These are phyloP conservation scores for Filosporella fistucella DNA, from an alignment of 495 filamentous ascomycete species.

Conservation along the genomic window DNA sequence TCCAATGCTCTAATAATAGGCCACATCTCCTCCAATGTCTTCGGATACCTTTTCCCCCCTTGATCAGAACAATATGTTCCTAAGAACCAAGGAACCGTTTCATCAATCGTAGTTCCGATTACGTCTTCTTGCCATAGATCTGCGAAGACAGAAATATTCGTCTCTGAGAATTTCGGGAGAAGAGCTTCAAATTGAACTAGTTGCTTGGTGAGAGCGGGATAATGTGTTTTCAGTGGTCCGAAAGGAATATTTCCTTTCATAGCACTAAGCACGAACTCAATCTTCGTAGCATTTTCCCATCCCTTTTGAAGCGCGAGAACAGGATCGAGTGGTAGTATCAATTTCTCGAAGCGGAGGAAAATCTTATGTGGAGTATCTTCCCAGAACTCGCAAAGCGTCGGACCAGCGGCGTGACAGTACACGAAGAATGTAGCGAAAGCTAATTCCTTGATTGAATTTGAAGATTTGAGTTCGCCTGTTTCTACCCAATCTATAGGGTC, in stretches of 20 bases:
- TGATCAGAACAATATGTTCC: slow-evolving; percentile 3
- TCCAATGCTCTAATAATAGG: neutral
- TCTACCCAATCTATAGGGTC: slow-evolving; percentile 32
- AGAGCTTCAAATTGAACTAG: neutral
- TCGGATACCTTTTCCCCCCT: slow-evolving; percentile 1
- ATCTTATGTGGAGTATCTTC: slow-evolving; percentile 7
- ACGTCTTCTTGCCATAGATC: neutral
- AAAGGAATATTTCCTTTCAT: neutral
- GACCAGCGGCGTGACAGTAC: slow-evolving; percentile 48
- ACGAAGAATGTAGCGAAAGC: slow-evolving; percentile 38
- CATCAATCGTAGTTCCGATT: neutral
- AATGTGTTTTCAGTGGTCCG: too few relatives aligned
- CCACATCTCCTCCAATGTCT: slow-evolving; percentile 1
- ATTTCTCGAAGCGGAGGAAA: slow-evolving; percentile 6
- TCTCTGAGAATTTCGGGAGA: neutral
- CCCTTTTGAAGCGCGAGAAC: neutral
- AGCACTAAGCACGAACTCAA: slow-evolving; percentile 2
- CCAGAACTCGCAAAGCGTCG: slow-evolving; percentile 30
- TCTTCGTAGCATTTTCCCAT: slow-evolving; percentile 12
- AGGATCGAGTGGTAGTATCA: slow-evolving; percentile 7
- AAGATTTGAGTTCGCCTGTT: neutral
- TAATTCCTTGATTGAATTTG: slow-evolving; percentile 1
- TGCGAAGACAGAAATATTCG: neutral
- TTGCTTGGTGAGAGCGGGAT: neutral
- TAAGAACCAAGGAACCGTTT: neutral